Evolutionary conservation across 1,284 basidiomycete genomes (phyloP).

Genomic region (Trichosporon sp.): DNA sequence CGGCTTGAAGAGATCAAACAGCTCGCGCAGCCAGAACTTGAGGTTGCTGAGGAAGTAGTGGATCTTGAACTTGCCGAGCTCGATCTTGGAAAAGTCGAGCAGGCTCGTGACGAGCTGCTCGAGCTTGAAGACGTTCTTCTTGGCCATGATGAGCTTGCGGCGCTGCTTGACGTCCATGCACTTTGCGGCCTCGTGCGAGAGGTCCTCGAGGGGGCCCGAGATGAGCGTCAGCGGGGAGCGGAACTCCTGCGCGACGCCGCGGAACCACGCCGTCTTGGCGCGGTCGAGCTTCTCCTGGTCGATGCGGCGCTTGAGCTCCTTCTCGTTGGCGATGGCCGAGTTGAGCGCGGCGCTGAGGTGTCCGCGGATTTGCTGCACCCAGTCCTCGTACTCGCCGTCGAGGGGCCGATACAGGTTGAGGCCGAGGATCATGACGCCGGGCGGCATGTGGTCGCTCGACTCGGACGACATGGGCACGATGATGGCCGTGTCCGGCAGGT

Average conservation of each 20-base stretch:
- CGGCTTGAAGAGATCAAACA: constrained; percentile 47
- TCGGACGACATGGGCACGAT: constrained; percentile 11
- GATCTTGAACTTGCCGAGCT: constrained; percentile 42
- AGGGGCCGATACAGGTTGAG: constrained; percentile 43
- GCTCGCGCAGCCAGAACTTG: constrained; percentile 38
- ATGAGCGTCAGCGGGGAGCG: constrained; percentile 43
- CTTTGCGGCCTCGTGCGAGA: constrained; percentile 22
- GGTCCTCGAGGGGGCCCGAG: constrained; percentile 38
- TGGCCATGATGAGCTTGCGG: constrained; percentile 33
- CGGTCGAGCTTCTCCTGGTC: constrained; percentile 48
- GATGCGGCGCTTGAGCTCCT: constrained; percentile 36
- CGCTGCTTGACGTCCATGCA: constrained; percentile 24
- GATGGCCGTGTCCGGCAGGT: constrained; percentile 29
- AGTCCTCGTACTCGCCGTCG: constrained; percentile 42
- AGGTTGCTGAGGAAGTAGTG: constrained; percentile 45
- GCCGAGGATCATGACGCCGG: constrained; percentile 50
- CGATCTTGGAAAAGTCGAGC: constrained; percentile 46
- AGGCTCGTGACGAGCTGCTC: constrained; percentile 45
- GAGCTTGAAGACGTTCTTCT: constrained; percentile 40
- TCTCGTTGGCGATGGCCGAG: constrained; percentile 42
- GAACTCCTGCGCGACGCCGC: constrained; percentile 49
- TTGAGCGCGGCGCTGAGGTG: constrained; percentile 38
- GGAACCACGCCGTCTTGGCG: constrained; percentile 47
- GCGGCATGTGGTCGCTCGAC: constrained; percentile 24
- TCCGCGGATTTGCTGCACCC: constrained; percentile 35